Base-by-base conservation (phyloP, 139 green algal genomes). In the Chlorella vulgaris region DNA sequence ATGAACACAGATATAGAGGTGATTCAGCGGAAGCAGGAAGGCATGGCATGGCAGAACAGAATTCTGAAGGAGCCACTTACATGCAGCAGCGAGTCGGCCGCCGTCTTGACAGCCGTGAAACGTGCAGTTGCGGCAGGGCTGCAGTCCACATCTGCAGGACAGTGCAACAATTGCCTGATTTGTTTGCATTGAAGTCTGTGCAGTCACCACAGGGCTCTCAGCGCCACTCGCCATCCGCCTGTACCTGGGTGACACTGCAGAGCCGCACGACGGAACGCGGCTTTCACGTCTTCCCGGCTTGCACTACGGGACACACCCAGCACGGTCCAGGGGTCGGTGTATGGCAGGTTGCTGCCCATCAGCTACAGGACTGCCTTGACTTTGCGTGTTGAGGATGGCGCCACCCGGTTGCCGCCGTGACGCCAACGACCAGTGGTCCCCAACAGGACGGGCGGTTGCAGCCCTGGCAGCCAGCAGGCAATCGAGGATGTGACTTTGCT, bases 261-360 rank as follows among this genome's bases (percentile, higher is more conserved):
- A n/a, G 55, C 55, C 18, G 55, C 73, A 6, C 73, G 28, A 26
- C 73, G 73, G 24, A 69, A 79, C 2, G 73, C 73, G 1, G 73
- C 73, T 26, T 79, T 79, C 3, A 79, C 28, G 42, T 79, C 73
- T 5, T 79, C 73, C 24, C 53, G 29, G 73, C 73, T 69, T 5
- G 73, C 50, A 0, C 26, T 26, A 3, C 51, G 73, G 22, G 40
- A 35, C 35, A 79, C 53, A 0, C 73, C 73, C 24, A 79, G 73
- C 24, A 79, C 73, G 0, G 26, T 28, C 53, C 73, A 79, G 19
- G 73, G 73, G 24, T 79, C 73, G 2, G 73, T 79, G 53, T 29
- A 79, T 0, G 73, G 73, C 31, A 79, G 73, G 53, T 51, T 79
- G 50, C 36, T 39, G 5, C 35, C 50, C 42, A 33, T 62, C 15